Base-by-base conservation (phyloP, 805 yeast genomes). In the Pichia insulana region DNA sequence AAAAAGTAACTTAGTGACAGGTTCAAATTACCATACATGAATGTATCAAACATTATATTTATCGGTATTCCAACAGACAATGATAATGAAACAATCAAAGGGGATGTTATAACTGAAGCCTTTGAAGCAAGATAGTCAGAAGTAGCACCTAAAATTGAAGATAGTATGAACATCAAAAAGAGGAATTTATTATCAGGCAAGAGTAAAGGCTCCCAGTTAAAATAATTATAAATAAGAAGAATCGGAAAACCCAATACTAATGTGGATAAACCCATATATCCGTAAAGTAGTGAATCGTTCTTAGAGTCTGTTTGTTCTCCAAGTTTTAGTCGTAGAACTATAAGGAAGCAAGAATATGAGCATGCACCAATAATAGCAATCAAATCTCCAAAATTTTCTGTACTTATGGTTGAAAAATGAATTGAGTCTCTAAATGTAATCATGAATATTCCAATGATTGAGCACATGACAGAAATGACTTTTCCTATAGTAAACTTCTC, bases 61-160 rank as follows among this genome's bases (percentile, higher is more conserved):
- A 74, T 61, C 3, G 80, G 80, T 30, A 74, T 72, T 0, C 73
- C 69, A 0, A 75, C 64, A 1, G 79, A 71, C 30, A 74, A 55
- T 3, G 78, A 71, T 31, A 74, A 58, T 3, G 78, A 64, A 2
- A 76, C 68, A 13, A 73, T 66, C 43, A 74, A 62, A 1, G 80
- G 80, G 37, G 77, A 71, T 1, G 79, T 74, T 32, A 73, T 59
- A 17, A 74, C 53, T 61, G 73, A 65, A 7, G 79, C 77, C 12
- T 72, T 50, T n/a, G 73, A 65, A 1, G 74, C 69, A 28, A 65
- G 62, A 47, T 68, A 74, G 49, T 74, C 80, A 0, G 78, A 72
- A 7, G 70, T 51, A 16, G 70, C 68, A 9, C 73, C 67, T 30
- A 71, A 62, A 3, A 71, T 49, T 0, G 77, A 74, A 44, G 71